A percentile compares a stretch with the other conserved stretches of the same genome.
These are phyloP conservation scores for Hirsutella minnesotensis DNA, from an alignment of 2,329 filamentous ascomycete genomes.

Conservation along the genomic window DNA sequence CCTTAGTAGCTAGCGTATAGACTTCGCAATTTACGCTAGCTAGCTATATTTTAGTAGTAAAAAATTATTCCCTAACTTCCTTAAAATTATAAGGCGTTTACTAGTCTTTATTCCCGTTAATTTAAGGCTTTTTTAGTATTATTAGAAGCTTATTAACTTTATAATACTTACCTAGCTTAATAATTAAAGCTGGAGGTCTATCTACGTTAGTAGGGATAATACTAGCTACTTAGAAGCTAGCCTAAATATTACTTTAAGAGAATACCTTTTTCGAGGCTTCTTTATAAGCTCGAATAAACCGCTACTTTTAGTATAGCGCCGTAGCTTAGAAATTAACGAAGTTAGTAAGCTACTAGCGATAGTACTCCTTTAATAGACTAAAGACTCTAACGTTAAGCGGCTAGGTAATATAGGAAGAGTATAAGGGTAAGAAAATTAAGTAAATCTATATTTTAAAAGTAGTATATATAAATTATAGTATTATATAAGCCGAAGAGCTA, in stretches of 20 bases:
- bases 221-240: neutral
- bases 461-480: neutral
- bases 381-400: neutral
- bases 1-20: neutral
- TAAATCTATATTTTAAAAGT: neutral
- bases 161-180: neutral
- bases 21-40: neutral
- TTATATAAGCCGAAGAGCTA: neutral
- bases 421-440: neutral
- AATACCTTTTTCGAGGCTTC: neutral
- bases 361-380: neutral
- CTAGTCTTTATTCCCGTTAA: neutral
- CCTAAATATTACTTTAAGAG: neutral
- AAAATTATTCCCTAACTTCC: neutral
- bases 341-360: neutral
- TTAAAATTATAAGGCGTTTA: neutral
- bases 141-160: too few relatives aligned
- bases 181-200: neutral
- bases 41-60: neutral
- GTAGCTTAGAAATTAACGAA: neutral
- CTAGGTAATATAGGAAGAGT: neutral
- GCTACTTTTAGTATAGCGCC: neutral
- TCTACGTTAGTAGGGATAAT: neutral
- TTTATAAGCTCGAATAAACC: neutral
- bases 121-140: neutral